Evolutionary conservation across 345 rosid genomes (phyloP), one percentile per base, ranked within the genome.

Genomic region (Lumnitzera littorea): DNA sequence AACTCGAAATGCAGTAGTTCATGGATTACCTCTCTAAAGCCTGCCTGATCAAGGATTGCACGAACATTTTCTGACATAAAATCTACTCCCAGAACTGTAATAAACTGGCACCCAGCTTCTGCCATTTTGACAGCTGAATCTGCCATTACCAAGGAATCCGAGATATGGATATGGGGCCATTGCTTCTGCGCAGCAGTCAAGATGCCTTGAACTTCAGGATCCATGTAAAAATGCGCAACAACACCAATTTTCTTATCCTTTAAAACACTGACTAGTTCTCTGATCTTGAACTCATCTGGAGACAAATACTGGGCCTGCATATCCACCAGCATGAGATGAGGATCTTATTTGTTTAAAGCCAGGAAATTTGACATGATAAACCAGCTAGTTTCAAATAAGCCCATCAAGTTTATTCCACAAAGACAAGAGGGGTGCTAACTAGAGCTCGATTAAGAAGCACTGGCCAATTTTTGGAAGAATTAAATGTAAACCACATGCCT

Each of bases 61-160:
- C 97, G 91, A 12, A 91, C 96, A 54, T 94, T 94, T 67, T 94
- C 97, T 0, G 99, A 90, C 99, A 94, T 94, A 65, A 94, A 90
- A 84, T 94, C 99, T 46, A 94, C 97, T 71, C 97, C 99, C 62
- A 94, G 77, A 60, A 94, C 95, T 29, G 99, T 73, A 36, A 94
- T 78, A 70, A 74, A 90, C 74, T 86, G 68, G 67, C 97, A 94
- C 72, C 99, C 99, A 56, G 84, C 87, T 83, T 86, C 67, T 50
- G 92, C 97, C 95, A 94, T 94, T 58, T 84, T 78, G 46, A 94
- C 99, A 23, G 97, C 99, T 25, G 85, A 67, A 74, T 94, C 99
- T 15, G 99, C 99, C 99, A 90, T 94, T 66, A 90, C 86, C 74
- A 94, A 80, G 8, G 99, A 94, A 79, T 94, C 97, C 12, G 97